A percentile compares a stretch with the other conserved stretches of the same genome.
phyloP scores from a whole-genome alignment of 2,329 filamentous ascomycete genomes.

The Ambrosiella beaveri region DNA sequence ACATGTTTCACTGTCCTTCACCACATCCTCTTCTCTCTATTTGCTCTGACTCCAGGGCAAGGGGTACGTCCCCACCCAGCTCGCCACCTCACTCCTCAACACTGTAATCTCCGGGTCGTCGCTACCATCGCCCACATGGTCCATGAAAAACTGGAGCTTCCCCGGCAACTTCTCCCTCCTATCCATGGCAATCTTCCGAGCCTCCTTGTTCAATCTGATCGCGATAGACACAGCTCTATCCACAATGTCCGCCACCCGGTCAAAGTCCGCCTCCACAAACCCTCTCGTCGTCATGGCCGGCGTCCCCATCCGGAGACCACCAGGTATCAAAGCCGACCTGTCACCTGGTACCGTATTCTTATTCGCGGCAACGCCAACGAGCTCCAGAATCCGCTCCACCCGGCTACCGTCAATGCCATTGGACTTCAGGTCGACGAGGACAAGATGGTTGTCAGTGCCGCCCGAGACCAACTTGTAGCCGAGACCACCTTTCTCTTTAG shows the following conservation, averaged over 20 bases:
- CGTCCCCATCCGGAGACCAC: slow-evolving; percentile 83
- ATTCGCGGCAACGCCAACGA: slow-evolving; percentile 92
- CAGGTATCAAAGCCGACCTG: slow-evolving; percentile 80
- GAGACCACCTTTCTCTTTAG: slow-evolving; percentile 58
- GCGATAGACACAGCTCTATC: slow-evolving; percentile 69
- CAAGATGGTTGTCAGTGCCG: slow-evolving; percentile 94
- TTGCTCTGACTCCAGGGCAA: slow-evolving; percentile 43
- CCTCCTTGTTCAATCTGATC: slow-evolving; percentile 55
- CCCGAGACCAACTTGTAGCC: slow-evolving; percentile 83
- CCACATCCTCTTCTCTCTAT: slow-evolving; percentile 15
- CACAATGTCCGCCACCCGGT: slow-evolving; percentile 68
- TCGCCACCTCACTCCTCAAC: slow-evolving; percentile 55
- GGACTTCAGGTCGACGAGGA: slow-evolving; percentile 79
- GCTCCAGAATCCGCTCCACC: slow-evolving; percentile 76
- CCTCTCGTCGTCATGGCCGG: slow-evolving; percentile 96
- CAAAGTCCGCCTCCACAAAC: slow-evolving; percentile 79
- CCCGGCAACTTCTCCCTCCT: slow-evolving; percentile 48
- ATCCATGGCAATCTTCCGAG: slow-evolving; percentile 49
- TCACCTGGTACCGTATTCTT: slow-evolving; percentile 98
- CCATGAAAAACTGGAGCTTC: slow-evolving; percentile 49
- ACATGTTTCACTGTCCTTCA: neutral
- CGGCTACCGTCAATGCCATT: slow-evolving; percentile 75
- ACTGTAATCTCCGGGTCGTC: slow-evolving; percentile 54
- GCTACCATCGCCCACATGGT: slow-evolving; percentile 50
- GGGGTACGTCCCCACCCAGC: slow-evolving; percentile 60